Evolutionary conservation across 1,284 basidiomycete species (phyloP).

Genomic region (Ustilago crameri): DNA sequence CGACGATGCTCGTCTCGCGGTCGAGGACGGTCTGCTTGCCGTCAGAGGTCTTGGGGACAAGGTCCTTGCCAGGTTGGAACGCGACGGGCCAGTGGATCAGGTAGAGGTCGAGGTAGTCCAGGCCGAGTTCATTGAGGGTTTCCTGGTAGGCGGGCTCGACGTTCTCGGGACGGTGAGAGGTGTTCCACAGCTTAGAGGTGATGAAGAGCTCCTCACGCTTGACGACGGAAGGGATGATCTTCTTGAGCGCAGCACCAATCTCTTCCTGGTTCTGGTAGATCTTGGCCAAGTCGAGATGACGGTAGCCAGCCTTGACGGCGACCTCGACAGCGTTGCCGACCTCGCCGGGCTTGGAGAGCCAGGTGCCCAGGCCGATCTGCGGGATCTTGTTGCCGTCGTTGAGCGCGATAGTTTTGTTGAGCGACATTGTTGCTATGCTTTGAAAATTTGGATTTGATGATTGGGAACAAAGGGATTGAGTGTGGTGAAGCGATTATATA

Average conservation of each 20-base stretch:
- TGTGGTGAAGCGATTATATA: slow-evolving; percentile 18
- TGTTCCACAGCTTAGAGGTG: slow-evolving; percentile 75
- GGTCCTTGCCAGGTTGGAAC: slow-evolving; percentile 54
- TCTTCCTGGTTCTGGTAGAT: slow-evolving; percentile 67
- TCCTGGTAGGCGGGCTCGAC: slow-evolving; percentile 69
- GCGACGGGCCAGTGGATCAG: slow-evolving; percentile 87
- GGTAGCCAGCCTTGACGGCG: slow-evolving; percentile 61
- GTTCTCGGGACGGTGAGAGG: slow-evolving; percentile 71
- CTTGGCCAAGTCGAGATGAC: slow-evolving; percentile 63
- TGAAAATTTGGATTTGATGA: background rate
- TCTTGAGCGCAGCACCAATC: slow-evolving; percentile 70
- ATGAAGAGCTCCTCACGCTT: slow-evolving; percentile 71
- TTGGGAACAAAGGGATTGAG: no score
- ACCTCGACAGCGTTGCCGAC: slow-evolving; percentile 75
- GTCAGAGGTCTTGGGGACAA: slow-evolving; percentile 72
- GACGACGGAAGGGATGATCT: slow-evolving; percentile 68
- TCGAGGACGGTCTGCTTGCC: slow-evolving; percentile 73
- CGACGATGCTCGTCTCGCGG: slow-evolving; percentile 74
- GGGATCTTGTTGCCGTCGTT: slow-evolving; percentile 67
- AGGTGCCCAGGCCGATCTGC: slow-evolving; percentile 79
- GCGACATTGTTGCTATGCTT: slow-evolving; percentile 41
- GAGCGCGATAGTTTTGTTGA: slow-evolving; percentile 56
- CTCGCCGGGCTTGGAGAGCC: slow-evolving; percentile 80
- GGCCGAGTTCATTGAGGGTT: slow-evolving; percentile 68
- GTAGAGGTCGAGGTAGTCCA: slow-evolving; percentile 70